Base-by-base conservation (phyloP, 1,284 basidiomycete genomes). In the Tilletia caries region DNA sequence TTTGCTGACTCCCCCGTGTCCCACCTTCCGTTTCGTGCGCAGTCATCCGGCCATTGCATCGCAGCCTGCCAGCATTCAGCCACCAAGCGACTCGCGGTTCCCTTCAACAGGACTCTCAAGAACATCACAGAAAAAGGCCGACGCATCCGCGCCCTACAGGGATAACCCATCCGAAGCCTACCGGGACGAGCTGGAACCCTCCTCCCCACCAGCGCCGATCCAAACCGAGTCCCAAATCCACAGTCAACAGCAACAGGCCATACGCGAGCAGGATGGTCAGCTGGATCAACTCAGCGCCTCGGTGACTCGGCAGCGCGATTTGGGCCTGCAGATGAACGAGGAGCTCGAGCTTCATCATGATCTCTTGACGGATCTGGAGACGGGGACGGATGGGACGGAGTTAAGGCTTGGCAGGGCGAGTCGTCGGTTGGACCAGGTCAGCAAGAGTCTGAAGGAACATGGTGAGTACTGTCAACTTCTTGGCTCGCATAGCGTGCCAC, bases 241-340 rank as follows among this genome's bases (percentile, higher is more conserved):
- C 37, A 32, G 32, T 20, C 20, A 25, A 20, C 75, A 80, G 48
- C 73, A 71, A 34, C 65, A 72, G 20, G 71, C 75, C 37, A 76
- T 79, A 70, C 60, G 72, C 6, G 68, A 72, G 15, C 81, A 82
- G 33, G 80, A 81, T 27, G 67, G 65, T 32, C 79, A 82, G 15
- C 74, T 82, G 34, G 80, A 82, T 54, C 52, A 68, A 5, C 73
- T 82, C 13, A 68, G 76, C 8, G 71, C 75, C 0, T 79, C 77
- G 13, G 78, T 82, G 34, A 71, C 72, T 6, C 75, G 81, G 18
- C 81, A 82, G 68, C 79, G 79, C 60, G 70, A 79, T 34, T 68
- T 82, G 44, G 77, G 76, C 25, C 23, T 82, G 65, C 79, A 75
- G 48, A 81, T 82, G 80, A 80, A 81, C 69, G 78, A 82, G 65